Evolutionary conservation across 805 yeast genomes (phyloP), one percentile per base, ranked within the genome.

Genomic region (Yarrowia divulgata): DNA sequence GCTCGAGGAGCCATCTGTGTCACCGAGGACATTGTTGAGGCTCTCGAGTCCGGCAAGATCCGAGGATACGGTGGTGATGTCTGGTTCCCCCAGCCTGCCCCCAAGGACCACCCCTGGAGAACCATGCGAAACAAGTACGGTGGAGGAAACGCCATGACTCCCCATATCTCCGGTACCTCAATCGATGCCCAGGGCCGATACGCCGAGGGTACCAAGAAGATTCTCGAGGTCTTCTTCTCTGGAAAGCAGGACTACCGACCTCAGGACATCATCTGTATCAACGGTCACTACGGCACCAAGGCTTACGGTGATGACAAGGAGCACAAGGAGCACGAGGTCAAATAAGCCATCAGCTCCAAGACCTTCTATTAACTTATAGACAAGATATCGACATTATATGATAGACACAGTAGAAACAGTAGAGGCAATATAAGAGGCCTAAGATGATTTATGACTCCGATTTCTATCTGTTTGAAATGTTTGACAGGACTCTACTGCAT

Each of bases 221-320:
- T 49, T 16, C 54, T 49, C 13, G 54, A 49, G 54, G 54, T 49
- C 54, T 49, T 49, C 54, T 49, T 49, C 54, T 49, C 54, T 13
- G 54, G 54, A 49, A 49, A 49, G 54, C 54, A 49, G 39, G 54
- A 49, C 37, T 49, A 49, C 54, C 54, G 54, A 49, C 54, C 54
- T 37, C 54, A 49, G 54, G 54, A 49, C 32, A 49, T 49, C 54
- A 49, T 49, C 37, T 49, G 54, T 49, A 49, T 49, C 39, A 49
- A 49, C 54, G 54, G 54, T 16, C 54, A 49, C 54, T 49, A 49
- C 54, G 54, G 54, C 16, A 49, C 54, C 37, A 49, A 49, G 54
- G 37, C 54, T 16, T 49, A 49, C 54, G 54, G 54, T 9, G 37
- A 29, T 10, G 54, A 49, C 37, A 49, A 49, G 54, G 54, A 49